Conservation (phyloP, 2,329 filamentous ascomycete species). For the Sphaerulina musiva region DNA sequence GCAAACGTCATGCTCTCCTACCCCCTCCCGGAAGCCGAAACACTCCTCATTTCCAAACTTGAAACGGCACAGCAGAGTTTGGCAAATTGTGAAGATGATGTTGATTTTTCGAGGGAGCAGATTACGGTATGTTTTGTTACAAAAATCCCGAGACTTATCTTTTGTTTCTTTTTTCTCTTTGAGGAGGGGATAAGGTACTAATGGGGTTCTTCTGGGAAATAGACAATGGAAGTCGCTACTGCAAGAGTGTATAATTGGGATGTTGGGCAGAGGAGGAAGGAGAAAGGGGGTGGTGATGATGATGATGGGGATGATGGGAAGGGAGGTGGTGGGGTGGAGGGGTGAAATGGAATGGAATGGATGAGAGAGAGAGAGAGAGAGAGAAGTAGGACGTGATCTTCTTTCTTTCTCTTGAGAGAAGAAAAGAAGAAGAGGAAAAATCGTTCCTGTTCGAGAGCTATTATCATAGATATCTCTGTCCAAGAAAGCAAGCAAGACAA, state of each 20-base stretch:
- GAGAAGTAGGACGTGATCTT: background rate
- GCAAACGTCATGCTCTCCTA: constrained; percentile 98
- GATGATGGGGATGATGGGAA: background rate
- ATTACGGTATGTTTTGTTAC: constrained; percentile 78
- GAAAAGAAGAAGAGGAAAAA: too few species aligned
- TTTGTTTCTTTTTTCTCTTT: background rate
- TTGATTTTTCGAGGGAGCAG: constrained; percentile 92
- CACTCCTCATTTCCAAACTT: constrained; percentile 69
- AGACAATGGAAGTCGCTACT: constrained; percentile 95
- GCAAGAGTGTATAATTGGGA: constrained; percentile 99
- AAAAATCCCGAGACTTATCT: background rate
- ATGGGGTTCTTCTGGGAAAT: too few species aligned
- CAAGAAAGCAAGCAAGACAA: background rate
- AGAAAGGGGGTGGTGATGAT: background rate
- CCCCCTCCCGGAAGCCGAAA: constrained; percentile 78
- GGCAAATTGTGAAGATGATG: constrained; percentile 86
- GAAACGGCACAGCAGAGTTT: constrained; percentile 71
- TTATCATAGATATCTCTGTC: background rate
- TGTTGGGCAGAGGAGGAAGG: constrained; percentile 77
- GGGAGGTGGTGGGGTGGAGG: too few species aligned
- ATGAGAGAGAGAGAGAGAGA: background rate
- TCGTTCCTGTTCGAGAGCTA: too few species aligned
- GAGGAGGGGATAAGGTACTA: too few species aligned
- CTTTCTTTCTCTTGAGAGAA: background rate
- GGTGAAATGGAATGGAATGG: too few species aligned